Evolutionary conservation across 2,329 filamentous ascomycete species (phyloP), one percentile per base, ranked within the genome.

Genomic region (Aspergillus sp.): DNA sequence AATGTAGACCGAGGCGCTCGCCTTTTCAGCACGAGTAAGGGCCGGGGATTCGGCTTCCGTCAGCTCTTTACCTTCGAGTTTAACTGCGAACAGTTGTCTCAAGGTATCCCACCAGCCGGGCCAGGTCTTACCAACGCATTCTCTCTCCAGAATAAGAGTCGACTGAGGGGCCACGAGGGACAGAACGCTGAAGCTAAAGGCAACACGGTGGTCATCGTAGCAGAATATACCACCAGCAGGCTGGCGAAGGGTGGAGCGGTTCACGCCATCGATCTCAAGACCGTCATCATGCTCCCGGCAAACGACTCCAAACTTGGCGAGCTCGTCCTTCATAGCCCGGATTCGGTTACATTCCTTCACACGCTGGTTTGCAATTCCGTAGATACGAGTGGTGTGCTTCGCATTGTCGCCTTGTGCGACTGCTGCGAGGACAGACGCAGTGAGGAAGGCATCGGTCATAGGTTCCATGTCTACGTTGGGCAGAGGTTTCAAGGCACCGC

Each of bases 321-420:
- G 80, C 69, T 98, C 86, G 50, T 90, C 87, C 63, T 89, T 87
- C 93, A 98, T 98, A 25, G 93, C 93, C 53, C 83, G 79, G 57
- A 98, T 98, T 32, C 93, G 85, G 66, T 98, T 95, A 73, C 93
- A 98, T 65, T 98, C 93, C 68, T 98, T 98, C 50, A 97, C 91
- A 58, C 93, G 83, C 67, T 98, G 93, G 62, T 98, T 98, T 25
- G 93, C 93, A 58, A 98, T 98, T 44, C 93, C 93, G 13, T 84
- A 86, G 56, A 98, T 97, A 48, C 82, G 82, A 0, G 93, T 98
- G 2, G 82, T 85, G 41, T 73, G 73, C 33, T 75, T 78, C 7
- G 69, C 65, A 45, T 72, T 73, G 44, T 83, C 83, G 2, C 88
- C 88, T 12, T 80, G 82, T 7, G 91, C 90, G 39, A 95, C 88